phyloP scores from a whole-genome alignment of 1,284 basidiomycete genomes.

The Fomitiporia mediterranea region DNA sequence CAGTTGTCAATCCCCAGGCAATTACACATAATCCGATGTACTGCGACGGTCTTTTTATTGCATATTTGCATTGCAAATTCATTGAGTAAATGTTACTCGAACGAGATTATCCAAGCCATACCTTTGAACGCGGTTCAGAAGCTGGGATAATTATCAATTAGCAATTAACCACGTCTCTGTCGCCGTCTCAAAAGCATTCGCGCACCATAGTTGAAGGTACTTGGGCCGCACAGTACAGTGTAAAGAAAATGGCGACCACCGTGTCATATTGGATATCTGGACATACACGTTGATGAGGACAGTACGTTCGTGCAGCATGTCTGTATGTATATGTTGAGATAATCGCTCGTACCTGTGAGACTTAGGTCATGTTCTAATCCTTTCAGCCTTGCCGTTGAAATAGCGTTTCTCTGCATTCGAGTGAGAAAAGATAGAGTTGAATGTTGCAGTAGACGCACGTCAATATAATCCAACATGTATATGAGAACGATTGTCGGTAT shows the following conservation, averaged over 20 bases:
- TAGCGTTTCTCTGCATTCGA: slow-evolving; percentile 46
- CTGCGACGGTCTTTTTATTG: slow-evolving; percentile 23
- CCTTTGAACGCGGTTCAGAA: slow-evolving; percentile 50
- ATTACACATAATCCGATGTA: slow-evolving; percentile 26
- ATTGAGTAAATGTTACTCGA: too few species aligned
- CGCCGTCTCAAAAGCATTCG: too few species aligned
- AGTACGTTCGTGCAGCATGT: too few species aligned
- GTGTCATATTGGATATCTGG: slow-evolving; percentile 53
- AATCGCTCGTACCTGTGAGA: slow-evolving; percentile 39
- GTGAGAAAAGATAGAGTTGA: not conserved
- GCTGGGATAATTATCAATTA: slow-evolving; percentile 28
- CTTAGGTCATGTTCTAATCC: slow-evolving; percentile 55
- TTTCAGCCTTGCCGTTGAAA: slow-evolving; percentile 55
- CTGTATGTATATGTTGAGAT: too few species aligned
- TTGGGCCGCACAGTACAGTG: slow-evolving; percentile 56
- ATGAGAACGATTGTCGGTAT: slow-evolving; percentile 58
- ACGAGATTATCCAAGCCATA: slow-evolving; percentile 19
- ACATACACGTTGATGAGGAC: too few species aligned
- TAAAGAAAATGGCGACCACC: slow-evolving; percentile 55
- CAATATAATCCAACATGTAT: slow-evolving; percentile 67
- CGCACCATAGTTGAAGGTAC: slow-evolving; percentile 62
- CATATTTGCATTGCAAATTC: too few species aligned
- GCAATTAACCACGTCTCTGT: too few species aligned
- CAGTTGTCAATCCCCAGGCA: slow-evolving; percentile 26
- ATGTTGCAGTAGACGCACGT: slow-evolving; percentile 37